A percentile compares a stretch with the other conserved stretches of the same genome.
Conservation (phyloP, 1,139 yeast species). For the Sugiyamaella grinbergsii region DNA sequence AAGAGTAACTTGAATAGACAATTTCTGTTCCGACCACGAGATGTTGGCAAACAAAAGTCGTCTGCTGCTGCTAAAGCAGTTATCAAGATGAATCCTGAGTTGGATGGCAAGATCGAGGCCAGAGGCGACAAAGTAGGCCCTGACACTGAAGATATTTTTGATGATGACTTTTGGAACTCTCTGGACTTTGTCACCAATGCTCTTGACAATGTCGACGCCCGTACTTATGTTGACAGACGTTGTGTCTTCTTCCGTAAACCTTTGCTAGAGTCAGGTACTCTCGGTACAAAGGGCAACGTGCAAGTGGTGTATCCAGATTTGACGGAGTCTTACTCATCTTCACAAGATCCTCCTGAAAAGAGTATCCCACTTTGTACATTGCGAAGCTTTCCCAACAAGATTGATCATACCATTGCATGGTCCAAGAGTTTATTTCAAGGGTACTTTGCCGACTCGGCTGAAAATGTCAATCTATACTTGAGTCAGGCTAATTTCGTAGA, state of each 20-base stretch:
- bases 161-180: slow-evolving; percentile 82
- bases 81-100: slow-evolving; percentile 78
- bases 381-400: slow-evolving; percentile 95
- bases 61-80: slow-evolving; percentile 91
- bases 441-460: slow-evolving; percentile 87
- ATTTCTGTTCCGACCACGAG: slow-evolving; percentile 89
- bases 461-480: slow-evolving; percentile 86
- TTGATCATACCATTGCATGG: slow-evolving; percentile 99
- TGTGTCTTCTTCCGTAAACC: slow-evolving; percentile 93
- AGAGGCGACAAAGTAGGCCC: slow-evolving; percentile 86
- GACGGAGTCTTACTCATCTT: slow-evolving; percentile 93
- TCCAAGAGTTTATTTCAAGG: slow-evolving; percentile 94
- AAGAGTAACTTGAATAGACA: slow-evolving; percentile 95
- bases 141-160: slow-evolving; percentile 85
- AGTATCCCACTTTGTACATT: slow-evolving; percentile 95
- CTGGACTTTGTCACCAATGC: slow-evolving; percentile 94
- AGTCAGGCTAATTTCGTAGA: slow-evolving; percentile 93
- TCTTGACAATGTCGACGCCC: slow-evolving; percentile 93
- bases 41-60: slow-evolving; percentile 89
- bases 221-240: slow-evolving; percentile 96
- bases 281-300: slow-evolving; percentile 97
- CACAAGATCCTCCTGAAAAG: slow-evolving; percentile 98
- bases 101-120: slow-evolving; percentile 73
- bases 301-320: slow-evolving; percentile 92
- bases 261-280: slow-evolving; percentile 91